Conservation (phyloP, 1,284 basidiomycete species). For the Pholiota adiposa region DNA sequence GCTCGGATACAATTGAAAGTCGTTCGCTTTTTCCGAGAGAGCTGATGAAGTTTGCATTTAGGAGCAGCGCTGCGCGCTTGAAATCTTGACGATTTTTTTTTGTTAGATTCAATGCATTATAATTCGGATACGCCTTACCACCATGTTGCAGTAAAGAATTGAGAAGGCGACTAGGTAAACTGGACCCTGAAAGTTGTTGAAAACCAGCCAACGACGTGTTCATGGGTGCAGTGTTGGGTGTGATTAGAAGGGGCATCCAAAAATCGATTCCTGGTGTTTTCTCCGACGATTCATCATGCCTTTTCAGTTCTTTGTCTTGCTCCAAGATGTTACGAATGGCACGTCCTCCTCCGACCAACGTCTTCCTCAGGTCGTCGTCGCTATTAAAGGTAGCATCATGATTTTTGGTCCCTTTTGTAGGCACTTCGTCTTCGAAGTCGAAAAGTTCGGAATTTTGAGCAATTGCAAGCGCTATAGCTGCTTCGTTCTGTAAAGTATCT, state of each 20-base stretch:
- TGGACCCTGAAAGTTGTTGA: slow-evolving; percentile 23
- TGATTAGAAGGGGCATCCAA: slow-evolving; percentile 31
- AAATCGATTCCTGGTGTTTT: slow-evolving; percentile 44
- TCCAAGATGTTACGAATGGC: slow-evolving; percentile 41
- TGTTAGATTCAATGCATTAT: not conserved
- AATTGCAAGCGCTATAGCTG: slow-evolving; percentile 10
- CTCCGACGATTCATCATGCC: slow-evolving; percentile 30
- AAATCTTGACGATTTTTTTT: slow-evolving; percentile 38
- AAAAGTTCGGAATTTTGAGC: slow-evolving; percentile 1
- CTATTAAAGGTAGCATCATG: slow-evolving; percentile 35
- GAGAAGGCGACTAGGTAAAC: slow-evolving; percentile 38
- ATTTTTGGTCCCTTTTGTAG: not conserved
- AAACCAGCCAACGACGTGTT: slow-evolving; percentile 14
- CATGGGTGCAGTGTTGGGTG: slow-evolving; percentile 7
- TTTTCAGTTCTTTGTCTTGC: slow-evolving; percentile 31
- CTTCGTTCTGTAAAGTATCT: slow-evolving; percentile 27
- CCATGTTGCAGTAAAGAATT: slow-evolving; percentile 34
- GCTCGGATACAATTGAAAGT: slow-evolving; percentile 36
- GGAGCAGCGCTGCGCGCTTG: slow-evolving; percentile 39
- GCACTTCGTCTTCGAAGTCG: not conserved
- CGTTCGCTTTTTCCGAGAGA: slow-evolving; percentile 31
- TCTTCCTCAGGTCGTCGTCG: slow-evolving; percentile 39
- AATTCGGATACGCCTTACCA: slow-evolving; percentile 37
- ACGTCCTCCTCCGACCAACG: slow-evolving; percentile 47
- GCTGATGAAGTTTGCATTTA: slow-evolving; percentile 44